Conservation (phyloP, 148 eudicot genomes). For the Silene latifolia region DNA sequence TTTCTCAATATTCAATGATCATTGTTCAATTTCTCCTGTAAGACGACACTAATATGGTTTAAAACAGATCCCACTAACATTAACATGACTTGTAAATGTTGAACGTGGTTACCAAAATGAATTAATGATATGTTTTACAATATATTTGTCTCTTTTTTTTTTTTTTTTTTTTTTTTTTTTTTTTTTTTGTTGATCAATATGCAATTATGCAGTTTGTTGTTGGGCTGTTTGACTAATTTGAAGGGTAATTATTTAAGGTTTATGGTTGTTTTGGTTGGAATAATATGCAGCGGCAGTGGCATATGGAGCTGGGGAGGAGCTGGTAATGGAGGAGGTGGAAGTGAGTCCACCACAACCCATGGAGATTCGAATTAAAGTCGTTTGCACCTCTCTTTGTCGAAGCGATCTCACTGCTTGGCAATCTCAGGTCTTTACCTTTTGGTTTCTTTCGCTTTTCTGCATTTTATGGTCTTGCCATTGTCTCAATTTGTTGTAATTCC, state of each 20-base stretch:
- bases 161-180: neutral
- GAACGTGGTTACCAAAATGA: too few species aligned
- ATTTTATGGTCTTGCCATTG: neutral
- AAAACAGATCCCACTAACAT: neutral
- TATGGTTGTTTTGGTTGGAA: neutral
- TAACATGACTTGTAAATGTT: neutral
- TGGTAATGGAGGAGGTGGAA: constrained; percentile 89
- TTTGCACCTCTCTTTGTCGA: constrained; percentile 89
- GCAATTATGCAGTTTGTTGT: neutral
- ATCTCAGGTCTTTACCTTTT: constrained; percentile 42
- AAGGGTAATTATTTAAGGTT: neutral
- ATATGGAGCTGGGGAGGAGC: constrained; percentile 72
- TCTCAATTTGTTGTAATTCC: neutral
- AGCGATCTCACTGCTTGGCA: constrained; percentile 87
- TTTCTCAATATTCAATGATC: neutral
- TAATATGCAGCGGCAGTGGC: constrained; percentile 73
- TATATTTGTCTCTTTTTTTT: too few species aligned
- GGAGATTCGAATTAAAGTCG: constrained; percentile 85
- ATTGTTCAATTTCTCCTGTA: neutral
- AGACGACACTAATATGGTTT: neutral
- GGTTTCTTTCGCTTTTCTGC: neutral
- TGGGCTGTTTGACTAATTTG: too few species aligned
- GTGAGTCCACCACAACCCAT: constrained; percentile 78
- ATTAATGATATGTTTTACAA: too few species aligned
- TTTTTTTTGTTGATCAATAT: neutral